Evolutionary conservation across 2,329 filamentous ascomycete species (phyloP), one percentile per base, ranked within the genome.

Genomic region (Thielaviopsis musarum): DNA sequence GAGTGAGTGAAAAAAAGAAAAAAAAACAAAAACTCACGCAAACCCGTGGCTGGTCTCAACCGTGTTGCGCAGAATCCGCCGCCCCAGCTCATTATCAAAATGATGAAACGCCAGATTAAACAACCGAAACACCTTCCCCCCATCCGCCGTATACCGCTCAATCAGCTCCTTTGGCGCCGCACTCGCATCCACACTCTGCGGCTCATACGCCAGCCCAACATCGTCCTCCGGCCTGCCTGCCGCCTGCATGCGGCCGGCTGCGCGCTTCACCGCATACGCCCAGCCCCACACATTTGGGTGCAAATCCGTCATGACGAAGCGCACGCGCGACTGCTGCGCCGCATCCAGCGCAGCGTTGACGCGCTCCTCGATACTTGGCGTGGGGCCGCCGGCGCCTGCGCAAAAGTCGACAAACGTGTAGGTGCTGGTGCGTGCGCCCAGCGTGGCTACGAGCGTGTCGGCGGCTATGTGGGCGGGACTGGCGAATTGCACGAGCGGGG

Each of bases 21-120:
- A 41, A 48, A 19, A n/a, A n/a, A n/a, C n/a, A 3, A 30, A n/a
- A 53, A 60, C 62, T 60, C 52, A 63, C 62, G 77, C 83, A 65
- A 88, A 84, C 0, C 80, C 85, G 62, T 85, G 77, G 57, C 80
- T 78, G 0, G 79, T 86, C 64, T 80, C 74, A 45, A 88, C 69
- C 0, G 83, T 84, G 67, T 85, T 82, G 57, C 73, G 74, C 34
- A 91, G 68, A 30, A 88, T 84, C 9, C 75, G 73, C 26, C 68
- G 71, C 0, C 83, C 86, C 19, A 82, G 69, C 3, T 71, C 70
- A 65, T 89, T 83, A 62, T 82, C 77, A 64, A 90, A 90, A 70
- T 90, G 86, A 69, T 90, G 87, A 66, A 91, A 91, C 1, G 84
- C 80, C 1, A 88, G 74, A 67, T 84, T 87, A 69, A 87, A 90